Conservation (phyloP, 768 basidiomycete species). For the Russula virescens region DNA sequence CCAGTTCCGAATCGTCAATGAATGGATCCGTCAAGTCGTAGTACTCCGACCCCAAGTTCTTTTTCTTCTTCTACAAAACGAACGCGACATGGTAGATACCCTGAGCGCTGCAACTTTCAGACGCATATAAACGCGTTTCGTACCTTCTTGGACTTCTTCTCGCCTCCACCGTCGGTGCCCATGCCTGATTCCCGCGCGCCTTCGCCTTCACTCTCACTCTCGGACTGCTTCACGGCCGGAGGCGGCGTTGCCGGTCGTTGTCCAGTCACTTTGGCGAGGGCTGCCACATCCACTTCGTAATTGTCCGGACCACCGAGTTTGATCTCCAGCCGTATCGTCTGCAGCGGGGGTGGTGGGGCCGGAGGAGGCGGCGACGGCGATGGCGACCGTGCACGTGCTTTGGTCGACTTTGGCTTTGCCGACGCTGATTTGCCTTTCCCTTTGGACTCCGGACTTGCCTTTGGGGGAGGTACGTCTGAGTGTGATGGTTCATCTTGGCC, state of each 20-base stretch:
- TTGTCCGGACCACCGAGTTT: constrained; percentile 64
- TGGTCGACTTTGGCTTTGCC: constrained; percentile 48
- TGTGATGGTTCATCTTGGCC: constrained; percentile 27
- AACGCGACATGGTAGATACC: background rate
- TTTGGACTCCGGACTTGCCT: constrained; percentile 24
- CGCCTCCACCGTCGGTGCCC: constrained; percentile 30
- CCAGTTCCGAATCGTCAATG: constrained; percentile 95
- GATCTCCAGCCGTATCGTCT: constrained; percentile 67
- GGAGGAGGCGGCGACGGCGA: constrained; percentile 53
- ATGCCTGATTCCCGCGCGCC: constrained; percentile 26
- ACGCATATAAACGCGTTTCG: background rate
- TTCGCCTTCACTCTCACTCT: constrained; percentile 50
- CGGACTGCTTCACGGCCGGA: constrained; percentile 33
- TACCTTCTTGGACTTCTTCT: constrained; percentile 37
- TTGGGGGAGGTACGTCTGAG: background rate
- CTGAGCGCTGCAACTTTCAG: background rate
- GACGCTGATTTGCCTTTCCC: constrained; percentile 23
- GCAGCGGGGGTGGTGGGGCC: constrained; percentile 43
- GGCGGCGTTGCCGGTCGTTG: constrained; percentile 57
- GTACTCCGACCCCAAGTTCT: constrained; percentile 58
- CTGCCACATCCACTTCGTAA: constrained; percentile 65
- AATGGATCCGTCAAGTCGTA: constrained; percentile 93
- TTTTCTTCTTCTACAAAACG: constrained; percentile 31
- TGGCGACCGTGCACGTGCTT: constrained; percentile 41
- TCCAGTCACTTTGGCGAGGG: constrained; percentile 55